Conservation (phyloP, 2,329 filamentous ascomycete genomes). For the Fusarium tupiense region DNA sequence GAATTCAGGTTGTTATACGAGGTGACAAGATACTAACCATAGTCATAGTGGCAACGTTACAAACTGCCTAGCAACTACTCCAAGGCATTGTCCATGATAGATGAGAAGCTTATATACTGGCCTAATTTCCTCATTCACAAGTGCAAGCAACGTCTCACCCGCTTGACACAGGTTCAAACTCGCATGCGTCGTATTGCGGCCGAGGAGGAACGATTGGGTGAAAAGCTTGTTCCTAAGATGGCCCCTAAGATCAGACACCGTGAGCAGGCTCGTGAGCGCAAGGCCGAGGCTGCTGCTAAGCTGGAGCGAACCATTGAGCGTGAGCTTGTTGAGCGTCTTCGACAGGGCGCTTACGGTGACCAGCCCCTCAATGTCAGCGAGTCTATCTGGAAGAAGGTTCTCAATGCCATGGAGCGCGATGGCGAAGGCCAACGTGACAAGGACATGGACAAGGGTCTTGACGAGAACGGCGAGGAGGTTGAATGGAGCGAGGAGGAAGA, state of each 20-base stretch:
- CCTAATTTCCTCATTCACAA: constrained; percentile 94
- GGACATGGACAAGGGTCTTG: constrained; percentile 88
- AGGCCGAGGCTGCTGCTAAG: constrained; percentile 86
- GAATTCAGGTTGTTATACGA: not conserved
- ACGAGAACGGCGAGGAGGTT: constrained; percentile 76
- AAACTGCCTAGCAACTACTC: constrained; percentile 85
- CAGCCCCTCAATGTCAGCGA: constrained; percentile 95
- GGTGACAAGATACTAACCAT: not conserved
- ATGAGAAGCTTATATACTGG: constrained; percentile 77
- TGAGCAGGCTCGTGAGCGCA: constrained; percentile 79
- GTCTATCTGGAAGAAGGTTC: constrained; percentile 95
- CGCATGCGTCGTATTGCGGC: constrained; percentile 81
- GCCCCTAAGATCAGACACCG: constrained; percentile 88
- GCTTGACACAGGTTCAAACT: constrained; percentile 91
- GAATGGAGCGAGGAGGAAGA: constrained; percentile 75
- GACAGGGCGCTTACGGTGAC: constrained; percentile 94
- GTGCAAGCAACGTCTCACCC: constrained; percentile 94
- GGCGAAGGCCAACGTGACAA: constrained; percentile 85
- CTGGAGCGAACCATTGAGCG: constrained; percentile 95
- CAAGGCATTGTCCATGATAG: constrained; percentile 69
- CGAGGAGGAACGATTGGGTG: constrained; percentile 89
- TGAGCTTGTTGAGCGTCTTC: constrained; percentile 88
- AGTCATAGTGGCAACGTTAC: not conserved
- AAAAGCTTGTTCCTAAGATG: constrained; percentile 86
- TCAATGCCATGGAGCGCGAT: constrained; percentile 86